phyloP scores from a whole-genome alignment of 2,329 filamentous ascomycete species.

The Aspergillus carbonarius region DNA sequence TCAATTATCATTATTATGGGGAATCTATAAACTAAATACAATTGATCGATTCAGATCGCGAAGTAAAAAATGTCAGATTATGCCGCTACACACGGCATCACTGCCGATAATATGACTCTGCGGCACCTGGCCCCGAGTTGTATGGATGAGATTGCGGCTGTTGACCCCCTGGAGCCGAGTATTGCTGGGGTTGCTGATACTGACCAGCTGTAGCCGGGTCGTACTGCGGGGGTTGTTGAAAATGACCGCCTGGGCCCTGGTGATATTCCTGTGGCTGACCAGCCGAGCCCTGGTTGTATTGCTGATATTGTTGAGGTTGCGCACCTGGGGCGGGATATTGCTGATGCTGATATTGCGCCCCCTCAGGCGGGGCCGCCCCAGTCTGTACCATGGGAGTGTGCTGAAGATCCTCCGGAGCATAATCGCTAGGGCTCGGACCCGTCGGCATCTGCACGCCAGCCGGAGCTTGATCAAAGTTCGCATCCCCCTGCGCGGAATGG shows the following conservation, averaged over 20 bases:
- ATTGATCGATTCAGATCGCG: too few species aligned
- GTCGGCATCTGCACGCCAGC: neutral
- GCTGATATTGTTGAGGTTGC: neutral
- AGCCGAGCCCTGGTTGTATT: neutral
- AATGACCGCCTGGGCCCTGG: too few species aligned
- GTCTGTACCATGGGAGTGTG: neutral
- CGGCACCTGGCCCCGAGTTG: too few species aligned
- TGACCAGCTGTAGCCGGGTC: neutral
- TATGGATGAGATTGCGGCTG: too few species aligned
- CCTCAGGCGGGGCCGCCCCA: neutral
- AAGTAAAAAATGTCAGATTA: too few species aligned
- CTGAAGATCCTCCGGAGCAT: neutral
- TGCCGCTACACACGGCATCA: too few species aligned
- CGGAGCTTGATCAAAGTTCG: constrained; percentile 8
- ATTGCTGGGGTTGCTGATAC: neutral
- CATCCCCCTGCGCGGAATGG: constrained; percentile 8
- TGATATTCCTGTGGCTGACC: neutral
- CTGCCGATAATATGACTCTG: too few species aligned
- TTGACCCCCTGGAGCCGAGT: too few species aligned
- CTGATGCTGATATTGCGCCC: neutral
- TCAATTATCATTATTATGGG: too few species aligned
- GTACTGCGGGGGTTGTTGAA: neutral
- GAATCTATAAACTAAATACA: too few species aligned
- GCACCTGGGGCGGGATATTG: neutral
- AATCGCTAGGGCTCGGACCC: constrained; percentile 11